Evolutionary conservation across 495 filamentous ascomycete species (phyloP), one percentile per base, ranked within the genome.

Genomic region (Neurospora hispaniola): DNA sequence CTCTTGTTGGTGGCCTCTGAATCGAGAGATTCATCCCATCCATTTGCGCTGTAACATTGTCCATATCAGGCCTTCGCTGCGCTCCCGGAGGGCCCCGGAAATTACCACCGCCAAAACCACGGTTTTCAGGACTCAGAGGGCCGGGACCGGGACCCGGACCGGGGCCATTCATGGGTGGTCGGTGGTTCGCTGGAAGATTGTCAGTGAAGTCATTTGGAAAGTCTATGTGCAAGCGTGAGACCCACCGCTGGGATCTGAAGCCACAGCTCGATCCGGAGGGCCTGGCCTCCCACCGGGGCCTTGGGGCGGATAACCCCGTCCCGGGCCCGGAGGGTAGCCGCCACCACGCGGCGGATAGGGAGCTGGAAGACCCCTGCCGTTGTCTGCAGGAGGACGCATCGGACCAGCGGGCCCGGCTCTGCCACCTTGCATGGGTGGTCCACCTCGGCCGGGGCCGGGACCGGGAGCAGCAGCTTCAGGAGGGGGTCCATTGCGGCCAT

Each of bases 71-170:
- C 73, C 81, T 85, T 54, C 84, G 84, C 46, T 84, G 82, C 62
- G 82, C 79, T 42, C 85, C 85, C 0, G 88, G 88, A 73, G 92
- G 92, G 2, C 86, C 83, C 14, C 91, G 90, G 73, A 92, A 93
- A 5, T 90, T 88, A 74, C 89, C 90, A 66, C 91, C 72, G 5
- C 74, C 90, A 77, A 87, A 90, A n/a, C 86, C 80, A 48, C 83
- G 76, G 5, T 83, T 83, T 12, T 85, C 84, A 10, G 89, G 86
- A 44, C 75, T 79, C 41, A 71, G 69, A 4, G 75, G 69, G 27
- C 70, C 43, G 3, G 76, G 74, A 1, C 69, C 42, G 2, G 76
- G 74, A 1, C 74, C 73, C 14, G 46, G 48, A 14, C 48, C 54
- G 12, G 76, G 74, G 2, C 72, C 79, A 44, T 76, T 75, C 76